These are phyloP conservation scores for Plectosphaerella sp. DNA, from an alignment of 2,329 filamentous ascomycete species.

Conservation along the genomic window DNA sequence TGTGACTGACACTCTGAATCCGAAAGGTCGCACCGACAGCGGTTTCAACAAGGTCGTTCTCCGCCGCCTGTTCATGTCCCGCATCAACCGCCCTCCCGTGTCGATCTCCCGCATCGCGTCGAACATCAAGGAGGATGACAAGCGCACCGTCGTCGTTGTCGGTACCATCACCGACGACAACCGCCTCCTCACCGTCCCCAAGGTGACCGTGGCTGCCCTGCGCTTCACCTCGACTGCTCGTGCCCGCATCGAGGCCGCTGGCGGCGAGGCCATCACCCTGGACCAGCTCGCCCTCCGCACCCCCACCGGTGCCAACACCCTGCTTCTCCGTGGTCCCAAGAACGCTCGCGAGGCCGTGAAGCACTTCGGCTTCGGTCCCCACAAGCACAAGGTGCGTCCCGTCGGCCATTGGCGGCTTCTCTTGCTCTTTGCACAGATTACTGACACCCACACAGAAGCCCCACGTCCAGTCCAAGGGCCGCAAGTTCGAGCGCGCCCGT, in stretches of 20 bases:
- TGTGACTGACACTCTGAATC: neutral
- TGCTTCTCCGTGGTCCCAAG: conserved; percentile 97
- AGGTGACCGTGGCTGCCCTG: conserved; percentile 89
- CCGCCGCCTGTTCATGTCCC: conserved; percentile 95
- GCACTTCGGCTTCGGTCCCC: conserved; percentile 98
- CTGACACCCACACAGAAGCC: conserved; percentile 68
- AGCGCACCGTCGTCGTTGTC: conserved; percentile 89
- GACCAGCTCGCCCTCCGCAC: conserved; percentile 95
- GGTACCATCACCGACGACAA: conserved; percentile 98
- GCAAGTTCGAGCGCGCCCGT: conserved; percentile 99
- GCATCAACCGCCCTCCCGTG: conserved; percentile 95
- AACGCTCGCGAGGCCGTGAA: conserved; percentile 96
- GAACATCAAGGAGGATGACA: conserved; percentile 63
- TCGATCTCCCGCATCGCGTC: conserved; percentile 85
- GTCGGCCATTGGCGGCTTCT: no score
- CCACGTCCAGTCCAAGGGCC: conserved; percentile 95
- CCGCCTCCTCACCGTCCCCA: conserved; percentile 84
- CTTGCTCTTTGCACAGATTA: conserved; percentile 2
- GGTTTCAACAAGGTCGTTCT: conserved; percentile 99
- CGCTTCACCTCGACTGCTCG: conserved; percentile 96
- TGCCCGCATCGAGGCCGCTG: conserved; percentile 86
- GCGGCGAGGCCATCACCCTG: conserved; percentile 91
- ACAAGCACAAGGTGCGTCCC: conserved; percentile 83
- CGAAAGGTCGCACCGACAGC: conserved; percentile 83
- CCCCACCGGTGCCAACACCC: conserved; percentile 93